Evolutionary conservation across 2,329 filamentous ascomycete genomes (phyloP).

Genomic region (Colletotrichum horii): DNA sequence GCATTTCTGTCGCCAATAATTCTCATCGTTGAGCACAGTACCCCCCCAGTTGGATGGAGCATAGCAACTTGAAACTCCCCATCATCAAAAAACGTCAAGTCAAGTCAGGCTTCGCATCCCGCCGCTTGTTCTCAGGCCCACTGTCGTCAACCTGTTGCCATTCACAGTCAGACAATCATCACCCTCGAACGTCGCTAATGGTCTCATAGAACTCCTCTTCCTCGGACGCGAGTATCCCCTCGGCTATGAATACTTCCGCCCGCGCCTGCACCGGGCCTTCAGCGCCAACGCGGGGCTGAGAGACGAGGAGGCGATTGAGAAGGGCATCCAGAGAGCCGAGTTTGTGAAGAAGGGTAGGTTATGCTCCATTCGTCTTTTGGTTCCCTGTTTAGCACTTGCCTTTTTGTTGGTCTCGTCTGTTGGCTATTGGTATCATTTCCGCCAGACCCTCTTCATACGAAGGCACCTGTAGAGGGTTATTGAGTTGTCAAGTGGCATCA

Average conservation of each 20-base stretch:
- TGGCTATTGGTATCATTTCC: too few relatives aligned
- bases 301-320: conserved; percentile 76
- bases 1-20: too few relatives aligned
- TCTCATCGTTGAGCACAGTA: too few relatives aligned
- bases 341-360: conserved; percentile 85
- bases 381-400: background rate
- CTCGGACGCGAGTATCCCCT: conserved; percentile 87
- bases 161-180: background rate
- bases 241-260: conserved; percentile 81
- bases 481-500: background rate
- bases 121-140: background rate
- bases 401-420: background rate
- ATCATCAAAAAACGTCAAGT: background rate
- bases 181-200: background rate
- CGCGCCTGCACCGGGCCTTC: conserved; percentile 85
- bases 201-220: conserved; percentile 76
- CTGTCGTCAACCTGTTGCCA: background rate
- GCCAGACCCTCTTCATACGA: too few relatives aligned
- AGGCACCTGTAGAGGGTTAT: background rate
- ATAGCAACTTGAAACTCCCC: background rate
- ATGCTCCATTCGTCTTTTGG: conserved; percentile 15
- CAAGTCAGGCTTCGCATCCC: background rate
- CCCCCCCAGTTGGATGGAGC: rapidly evolving
- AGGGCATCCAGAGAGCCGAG: conserved; percentile 78
- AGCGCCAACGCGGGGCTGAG: conserved; percentile 72